A percentile compares a stretch with the other conserved stretches of the same genome.
Conservation (phyloP, 1,139 yeast species). For the Yamadazyma sp. region DNA sequence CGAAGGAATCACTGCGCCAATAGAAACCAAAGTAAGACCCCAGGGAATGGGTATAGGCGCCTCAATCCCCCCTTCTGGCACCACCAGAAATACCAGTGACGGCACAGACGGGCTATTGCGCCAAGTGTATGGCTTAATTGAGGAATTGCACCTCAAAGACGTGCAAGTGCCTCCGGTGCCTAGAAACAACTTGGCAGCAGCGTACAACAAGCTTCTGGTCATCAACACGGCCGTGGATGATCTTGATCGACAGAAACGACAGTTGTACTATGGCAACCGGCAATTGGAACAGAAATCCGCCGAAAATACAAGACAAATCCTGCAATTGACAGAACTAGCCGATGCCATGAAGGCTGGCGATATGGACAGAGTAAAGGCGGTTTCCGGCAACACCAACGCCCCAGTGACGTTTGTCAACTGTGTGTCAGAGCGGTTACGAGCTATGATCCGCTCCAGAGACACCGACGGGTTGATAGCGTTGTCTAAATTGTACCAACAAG, state of each 20-base stretch:
- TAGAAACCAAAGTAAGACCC: slow-evolving; percentile 67
- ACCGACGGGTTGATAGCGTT: slow-evolving; percentile 4
- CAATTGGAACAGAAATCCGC: slow-evolving; percentile 8
- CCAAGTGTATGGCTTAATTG: slow-evolving; percentile 28
- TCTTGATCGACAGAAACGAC: slow-evolving; percentile 19
- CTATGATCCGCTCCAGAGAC: slow-evolving; percentile 4
- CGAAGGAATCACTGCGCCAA: slow-evolving; percentile 76
- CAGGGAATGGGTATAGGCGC: slow-evolving; percentile 74
- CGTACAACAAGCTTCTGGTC: slow-evolving; percentile 15
- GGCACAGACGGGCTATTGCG: not conserved
- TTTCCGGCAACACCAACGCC: slow-evolving; percentile 7
- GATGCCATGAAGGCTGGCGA: slow-evolving; percentile 4
- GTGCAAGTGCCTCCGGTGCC: slow-evolving; percentile 32
- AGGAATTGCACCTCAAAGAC: slow-evolving; percentile 26
- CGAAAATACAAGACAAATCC: slow-evolving; percentile 4
- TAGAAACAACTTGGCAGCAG: slow-evolving; percentile 9
- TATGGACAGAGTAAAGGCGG: slow-evolving; percentile 3
- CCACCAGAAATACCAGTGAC: too few species aligned
- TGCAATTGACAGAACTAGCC: slow-evolving; percentile 5
- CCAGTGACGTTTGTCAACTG: slow-evolving; percentile 11
- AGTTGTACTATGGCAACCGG: slow-evolving; percentile 3
- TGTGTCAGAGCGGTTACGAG: slow-evolving; percentile 6
- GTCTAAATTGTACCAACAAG: slow-evolving; percentile 6
- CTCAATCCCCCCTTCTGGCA: not conserved
- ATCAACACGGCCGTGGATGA: slow-evolving; percentile 20